A percentile compares a stretch with the other conserved stretches of the same genome.
phyloP scores from a whole-genome alignment of 192 early-diverging fungal species.

The Diversispora epigaea region DNA sequence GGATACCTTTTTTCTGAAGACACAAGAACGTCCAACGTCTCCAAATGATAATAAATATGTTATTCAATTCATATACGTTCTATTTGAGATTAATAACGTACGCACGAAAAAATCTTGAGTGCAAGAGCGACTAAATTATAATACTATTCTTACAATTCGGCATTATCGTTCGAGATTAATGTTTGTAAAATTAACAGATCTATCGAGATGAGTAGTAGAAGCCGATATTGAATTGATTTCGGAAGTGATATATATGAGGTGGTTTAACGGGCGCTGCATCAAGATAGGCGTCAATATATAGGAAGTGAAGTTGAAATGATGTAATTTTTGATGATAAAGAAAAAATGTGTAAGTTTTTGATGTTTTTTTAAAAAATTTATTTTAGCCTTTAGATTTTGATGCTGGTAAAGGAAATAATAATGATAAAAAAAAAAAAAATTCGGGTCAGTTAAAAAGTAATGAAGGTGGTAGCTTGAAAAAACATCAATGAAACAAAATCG shows the following conservation, averaged over 20 bases:
- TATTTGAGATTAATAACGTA: no score
- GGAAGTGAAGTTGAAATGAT: neutral
- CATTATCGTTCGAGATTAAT: constrained; percentile 7
- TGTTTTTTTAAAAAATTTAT: neutral
- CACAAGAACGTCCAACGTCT: no score
- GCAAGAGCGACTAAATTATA: neutral
- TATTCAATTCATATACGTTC: no score
- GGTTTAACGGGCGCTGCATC: neutral
- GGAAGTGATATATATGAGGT: neutral
- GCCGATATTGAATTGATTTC: neutral
- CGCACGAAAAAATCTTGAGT: no score
- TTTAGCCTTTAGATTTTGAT: neutral
- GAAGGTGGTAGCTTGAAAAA: neutral
- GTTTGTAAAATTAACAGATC: neutral
- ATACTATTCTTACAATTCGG: constrained; percentile 1
- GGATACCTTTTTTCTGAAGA: no score
- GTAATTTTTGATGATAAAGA: neutral
- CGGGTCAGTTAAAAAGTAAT: neutral
- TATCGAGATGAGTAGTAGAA: neutral
- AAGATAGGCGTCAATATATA: neutral
- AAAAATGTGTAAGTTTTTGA: neutral
- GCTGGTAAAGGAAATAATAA: neutral
- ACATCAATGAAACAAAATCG: constrained; percentile 4
- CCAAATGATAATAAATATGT: no score
- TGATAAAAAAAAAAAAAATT: neutral